Evolutionary conservation across 2,329 filamentous ascomycete species (phyloP).

Genomic region (Cordyceps tenuipes): DNA sequence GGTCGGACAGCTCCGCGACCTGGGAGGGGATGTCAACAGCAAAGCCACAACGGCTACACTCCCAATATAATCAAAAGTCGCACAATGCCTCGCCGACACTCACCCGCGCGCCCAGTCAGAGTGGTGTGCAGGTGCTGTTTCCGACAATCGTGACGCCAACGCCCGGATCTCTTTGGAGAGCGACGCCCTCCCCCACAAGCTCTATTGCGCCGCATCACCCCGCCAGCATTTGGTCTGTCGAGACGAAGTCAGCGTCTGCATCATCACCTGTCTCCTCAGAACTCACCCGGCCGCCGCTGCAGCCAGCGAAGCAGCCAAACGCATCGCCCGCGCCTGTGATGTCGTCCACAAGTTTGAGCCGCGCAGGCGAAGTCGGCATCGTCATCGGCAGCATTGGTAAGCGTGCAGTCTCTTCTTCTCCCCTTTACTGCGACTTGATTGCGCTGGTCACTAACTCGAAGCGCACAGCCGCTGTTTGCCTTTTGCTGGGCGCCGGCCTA

Average conservation of each 20-base stretch:
- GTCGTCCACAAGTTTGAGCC: not conserved
- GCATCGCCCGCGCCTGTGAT: not conserved
- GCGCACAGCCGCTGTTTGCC: not conserved
- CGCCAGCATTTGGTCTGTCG: too few relatives aligned
- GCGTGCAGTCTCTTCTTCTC: too few relatives aligned
- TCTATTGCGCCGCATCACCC: not conserved
- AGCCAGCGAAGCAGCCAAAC: not conserved
- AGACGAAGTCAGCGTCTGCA: not conserved
- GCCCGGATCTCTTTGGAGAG: too few relatives aligned
- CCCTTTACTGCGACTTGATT: fast-evolving
- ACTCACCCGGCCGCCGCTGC: not conserved
- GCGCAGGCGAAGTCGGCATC: conserved; percentile 5
- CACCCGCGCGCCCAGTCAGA: too few relatives aligned
- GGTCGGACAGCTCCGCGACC: not conserved
- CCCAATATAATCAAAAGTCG: too few relatives aligned
- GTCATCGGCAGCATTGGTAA: conserved; percentile 7
- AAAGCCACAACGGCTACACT: not conserved
- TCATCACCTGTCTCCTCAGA: not conserved
- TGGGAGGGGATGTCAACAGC: not conserved
- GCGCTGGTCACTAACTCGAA: not conserved
- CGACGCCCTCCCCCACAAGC: too few relatives aligned
- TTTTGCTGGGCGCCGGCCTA: not conserved
- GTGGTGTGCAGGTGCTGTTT: too few relatives aligned
- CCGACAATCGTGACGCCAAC: too few relatives aligned
- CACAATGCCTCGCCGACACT: too few relatives aligned